Evolutionary conservation across 495 filamentous ascomycete genomes (phyloP), one percentile per base, ranked within the genome.

Genomic region (Bacidia gigantensis): DNA sequence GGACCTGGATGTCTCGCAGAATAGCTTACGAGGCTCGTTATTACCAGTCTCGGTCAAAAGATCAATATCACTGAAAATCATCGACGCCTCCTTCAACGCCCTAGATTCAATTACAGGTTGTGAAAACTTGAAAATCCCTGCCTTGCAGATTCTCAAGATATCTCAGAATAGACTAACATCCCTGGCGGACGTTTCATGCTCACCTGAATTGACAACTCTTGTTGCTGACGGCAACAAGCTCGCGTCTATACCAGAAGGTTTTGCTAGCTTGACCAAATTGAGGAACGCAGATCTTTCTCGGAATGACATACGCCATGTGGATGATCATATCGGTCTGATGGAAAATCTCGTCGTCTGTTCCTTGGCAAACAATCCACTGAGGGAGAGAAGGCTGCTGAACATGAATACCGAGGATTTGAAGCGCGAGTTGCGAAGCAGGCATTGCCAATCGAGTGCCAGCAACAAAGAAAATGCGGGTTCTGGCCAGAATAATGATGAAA

Each of bases 351-450:
- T 75, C 9, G 80, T 78, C 52, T 74, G 96, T 38, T 77, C 77
- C 11, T 72, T 98, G 32, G 79, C 80, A 43, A 87, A 86, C 12
- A 98, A 98, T 60, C 92, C 92, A 3, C 66, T 98, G 11, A 72
- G 83, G 42, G 89, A 95, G 57, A 87, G 84, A 57, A 93, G 85
- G 63, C 84, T 92, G 50, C 70, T 89, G 26, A 81, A 70, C 20
- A 84, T 95, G 72, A 72, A 73, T 22, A 87, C 86, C 0, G 85
- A 87, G 18, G 84, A 89, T 49, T 64, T 98, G 58, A 95, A 95
- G 67, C 74, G 73, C 40, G 81, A 83, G 56, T 70, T 98, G 46
- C 78, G 76, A 29, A 73, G 73, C 38, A 77, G 86, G 50, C 83
- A 44, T 5, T 7, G 86, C 2, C 66, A 70, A 39, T 68, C 69